Conservation (phyloP, 306 rosid genomes). For the Casuarina glauca region DNA sequence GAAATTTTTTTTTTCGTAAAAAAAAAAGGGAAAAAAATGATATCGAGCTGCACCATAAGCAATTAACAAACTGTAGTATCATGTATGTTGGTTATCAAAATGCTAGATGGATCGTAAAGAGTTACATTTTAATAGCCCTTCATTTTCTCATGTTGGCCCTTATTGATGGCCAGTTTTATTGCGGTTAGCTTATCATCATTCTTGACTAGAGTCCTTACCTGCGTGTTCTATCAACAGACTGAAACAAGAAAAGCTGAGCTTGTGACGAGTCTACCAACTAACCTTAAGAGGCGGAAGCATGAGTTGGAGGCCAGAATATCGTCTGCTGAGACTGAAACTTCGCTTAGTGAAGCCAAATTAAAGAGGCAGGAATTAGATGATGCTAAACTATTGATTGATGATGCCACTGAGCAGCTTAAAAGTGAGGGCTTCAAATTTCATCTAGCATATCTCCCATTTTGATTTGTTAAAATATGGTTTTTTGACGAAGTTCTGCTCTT, state of each 20-base stretch:
- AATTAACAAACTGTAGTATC: too few species aligned
- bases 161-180: constrained; percentile 4
- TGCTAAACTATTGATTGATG: constrained; percentile 71
- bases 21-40: too few species aligned
- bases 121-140: constrained; percentile 35
- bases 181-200: not conserved
- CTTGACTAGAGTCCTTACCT: constrained; percentile 16
- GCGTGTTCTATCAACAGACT: constrained; percentile 48
- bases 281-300: constrained; percentile 91
- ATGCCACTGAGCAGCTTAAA: constrained; percentile 67
- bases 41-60: too few species aligned
- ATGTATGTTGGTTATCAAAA: too few species aligned
- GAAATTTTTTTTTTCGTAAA: not conserved
- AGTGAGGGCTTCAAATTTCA: constrained; percentile 52
- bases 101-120: constrained; percentile 91
- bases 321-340: constrained; percentile 60
- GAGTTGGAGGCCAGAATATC: constrained; percentile 83
- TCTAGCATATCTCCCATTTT: constrained; percentile 25
- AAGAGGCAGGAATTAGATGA: constrained; percentile 72
- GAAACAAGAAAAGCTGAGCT: constrained; percentile 94
- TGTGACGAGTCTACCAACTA: constrained; percentile 89
- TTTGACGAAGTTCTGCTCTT: constrained; percentile 36
- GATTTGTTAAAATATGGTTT: constrained; percentile 17
- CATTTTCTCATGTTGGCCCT: not conserved
- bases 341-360: constrained; percentile 57